Conservation (phyloP, 371 early-diverging fungal genomes). For the Apophysomyces variabilis region DNA sequence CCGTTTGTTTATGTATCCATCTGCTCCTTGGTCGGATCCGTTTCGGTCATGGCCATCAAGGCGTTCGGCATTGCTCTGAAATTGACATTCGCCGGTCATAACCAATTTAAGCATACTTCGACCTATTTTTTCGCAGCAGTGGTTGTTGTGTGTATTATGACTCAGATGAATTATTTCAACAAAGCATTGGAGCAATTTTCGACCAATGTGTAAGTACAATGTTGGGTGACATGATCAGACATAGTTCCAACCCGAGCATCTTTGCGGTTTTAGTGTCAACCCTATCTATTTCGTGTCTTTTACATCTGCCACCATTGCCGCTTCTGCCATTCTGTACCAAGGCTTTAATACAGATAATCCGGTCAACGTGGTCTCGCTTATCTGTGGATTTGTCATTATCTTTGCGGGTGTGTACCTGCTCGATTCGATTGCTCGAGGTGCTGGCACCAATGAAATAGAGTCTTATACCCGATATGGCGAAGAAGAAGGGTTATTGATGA, state of each 20-base stretch:
- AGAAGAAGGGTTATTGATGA: slow-evolving; percentile 41
- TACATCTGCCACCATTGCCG: slow-evolving; percentile 89
- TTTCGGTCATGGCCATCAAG: slow-evolving; percentile 91
- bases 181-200: slow-evolving; percentile 91
- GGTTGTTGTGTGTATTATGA: slow-evolving; percentile 80
- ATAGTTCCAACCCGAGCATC: slow-evolving; percentile 84
- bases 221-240: slow-evolving; percentile 9
- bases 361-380: slow-evolving; percentile 80
- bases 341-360: slow-evolving; percentile 80
- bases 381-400: slow-evolving; percentile 89
- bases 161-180: slow-evolving; percentile 97
- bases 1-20: slow-evolving; percentile 92
- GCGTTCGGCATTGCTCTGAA: slow-evolving; percentile 91
- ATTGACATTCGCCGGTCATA: slow-evolving; percentile 89
- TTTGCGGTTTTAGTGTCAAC: slow-evolving; percentile 88
- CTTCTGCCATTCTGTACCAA: slow-evolving; percentile 85
- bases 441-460: slow-evolving; percentile 23
- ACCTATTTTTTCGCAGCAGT: slow-evolving; percentile 87
- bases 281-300: slow-evolving; percentile 94
- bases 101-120: slow-evolving; percentile 86
- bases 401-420: slow-evolving; percentile 90
- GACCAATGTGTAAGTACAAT: slow-evolving; percentile 72
- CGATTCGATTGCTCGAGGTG: slow-evolving; percentile 42
- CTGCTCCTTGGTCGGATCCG: slow-evolving; percentile 86
- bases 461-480: slow-evolving; percentile 12